Evolutionary conservation across 139 green algal species (phyloP), one percentile per base, ranked within the genome.

Genomic region (Picochlorum sp.): DNA sequence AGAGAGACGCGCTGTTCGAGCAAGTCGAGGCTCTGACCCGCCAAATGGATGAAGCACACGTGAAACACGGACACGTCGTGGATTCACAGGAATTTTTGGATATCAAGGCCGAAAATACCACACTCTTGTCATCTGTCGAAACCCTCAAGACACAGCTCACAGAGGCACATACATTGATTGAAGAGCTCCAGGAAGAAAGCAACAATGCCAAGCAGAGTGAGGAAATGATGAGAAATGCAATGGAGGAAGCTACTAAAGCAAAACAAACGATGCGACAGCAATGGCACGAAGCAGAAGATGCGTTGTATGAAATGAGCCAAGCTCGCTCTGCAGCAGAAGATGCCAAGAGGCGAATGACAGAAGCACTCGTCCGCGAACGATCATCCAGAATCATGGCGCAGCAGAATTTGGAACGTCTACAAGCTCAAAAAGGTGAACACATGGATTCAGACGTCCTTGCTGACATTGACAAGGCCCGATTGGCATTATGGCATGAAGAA

Each of bases 361-460:
- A 70, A 15, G 61, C 61, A 18, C 54, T 75, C 44, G 47, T 75
- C 7, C 10, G n/a, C 10, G 68, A 75, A 28, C 28, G 68, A 21
- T 61, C 68, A 20, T 47, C 49, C 20, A 34, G 68, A 8, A 57
- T 75, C 3, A 31, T 75, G 61, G 68, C 68, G 4, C 60, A 75
- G 62, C 68, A 68, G 59, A 62, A 73, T 28, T 49, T 73, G 57
- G 23, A 67, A 2, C 11, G 26, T 3, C 6, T 49, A 2, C 30
- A 11, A 16, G 65, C 16, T 18, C 20, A 45, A n/a, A 18, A 45
- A 24, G 56, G 9, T 9, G 30, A 30, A 1, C 20, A 45, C 0
- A 66, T 56, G 15, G 10, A 18, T 45, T 14, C 24, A n/a, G 56
- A 45, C 23, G 14, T 21, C 10, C 15, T 66, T 3, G 34, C 23